Base-by-base conservation (phyloP, 2,329 filamentous ascomycete species). In the Cadophora malorum region DNA sequence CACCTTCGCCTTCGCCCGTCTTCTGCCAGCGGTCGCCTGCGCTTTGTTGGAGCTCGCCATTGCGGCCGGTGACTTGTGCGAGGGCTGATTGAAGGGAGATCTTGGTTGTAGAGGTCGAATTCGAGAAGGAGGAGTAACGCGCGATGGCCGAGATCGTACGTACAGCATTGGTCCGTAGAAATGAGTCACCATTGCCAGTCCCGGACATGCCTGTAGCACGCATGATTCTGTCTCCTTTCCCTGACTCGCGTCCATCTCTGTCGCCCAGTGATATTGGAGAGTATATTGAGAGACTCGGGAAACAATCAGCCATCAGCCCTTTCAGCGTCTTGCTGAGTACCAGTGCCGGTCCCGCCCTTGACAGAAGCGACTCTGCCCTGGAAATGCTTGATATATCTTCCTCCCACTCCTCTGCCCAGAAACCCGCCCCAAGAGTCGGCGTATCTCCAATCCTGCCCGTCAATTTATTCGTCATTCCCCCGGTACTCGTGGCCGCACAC, bases 371-470 rank as follows among this genome's bases (percentile, higher is more conserved):
- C 66, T 74, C 72, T 65, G 49, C 64, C 21, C 66, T 70, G 0
- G 76, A 79, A 19, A 45, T 45, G 16, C 16, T 45, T 7, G 78
- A 74, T 47, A 80, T 78, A 1, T 78, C 79, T 1, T 82, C 79
- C 66, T 90, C 86, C 93, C 93, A 97, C 73, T 94, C 87, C 77
- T 96, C 94, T 0, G 94, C 93, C 93, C 93, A 97, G 79, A 94
- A 97, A 0, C 94, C 94, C 0, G 93, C 91, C 0, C 94, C 94
- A 0, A 94, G 81, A 0, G 90, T 91, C 0, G 94, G 93, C 12
- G 94, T 97, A 77, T 97, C 94, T 0, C 94, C 94, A 70, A 97
- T 90, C 23, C 94, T 84, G 0, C 93, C 94, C 0, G 92, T 91
- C 65, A 95, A 80, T 81, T 97, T 97, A 78, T 97, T 97, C 25